A percentile compares a stretch with the other conserved stretches of the same genome.
Evolutionary conservation across 176 grass and related monocot species (phyloP).

Genomic region (Carex littledalei): DNA sequence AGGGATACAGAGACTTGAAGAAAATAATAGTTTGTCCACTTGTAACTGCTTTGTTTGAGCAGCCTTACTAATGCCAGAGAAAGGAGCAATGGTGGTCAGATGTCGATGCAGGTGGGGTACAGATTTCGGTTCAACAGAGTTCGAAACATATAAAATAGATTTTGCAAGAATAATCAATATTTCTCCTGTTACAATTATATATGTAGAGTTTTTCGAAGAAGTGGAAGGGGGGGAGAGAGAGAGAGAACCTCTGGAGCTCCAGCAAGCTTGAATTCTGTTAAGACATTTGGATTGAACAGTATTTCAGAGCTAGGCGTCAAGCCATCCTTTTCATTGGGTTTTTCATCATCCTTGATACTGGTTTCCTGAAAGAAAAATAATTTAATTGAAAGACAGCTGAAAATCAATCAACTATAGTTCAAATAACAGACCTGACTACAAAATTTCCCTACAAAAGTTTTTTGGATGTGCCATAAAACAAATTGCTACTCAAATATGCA

Average conservation of each 20-base stretch:
- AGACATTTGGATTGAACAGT: conserved; percentile 91
- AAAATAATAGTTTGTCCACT: conserved; percentile 13
- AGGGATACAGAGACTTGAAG: conserved; percentile 10
- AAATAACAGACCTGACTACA: not conserved
- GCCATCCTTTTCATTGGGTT: conserved; percentile 27
- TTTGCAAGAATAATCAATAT: not conserved
- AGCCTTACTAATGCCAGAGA: not conserved
- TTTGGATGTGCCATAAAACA: not conserved
- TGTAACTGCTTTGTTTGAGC: not conserved
- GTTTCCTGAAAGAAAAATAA: conserved; percentile 33
- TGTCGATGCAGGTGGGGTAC: not conserved
- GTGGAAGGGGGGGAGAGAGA: not conserved
- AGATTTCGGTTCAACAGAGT: not conserved
- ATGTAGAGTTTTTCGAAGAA: not conserved
- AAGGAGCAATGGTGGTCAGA: not conserved
- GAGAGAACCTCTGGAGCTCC: conserved; percentile 69
- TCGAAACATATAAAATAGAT: not conserved
- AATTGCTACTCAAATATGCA: not conserved
- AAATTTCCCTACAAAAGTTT: not conserved
- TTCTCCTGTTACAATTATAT: not conserved
- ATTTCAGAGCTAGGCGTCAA: conserved; percentile 37
- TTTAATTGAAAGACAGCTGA: conserved; percentile 1
- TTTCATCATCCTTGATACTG: conserved; percentile 22
- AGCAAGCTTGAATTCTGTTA: conserved; percentile 91
- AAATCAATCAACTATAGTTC: not conserved